Conservation (phyloP, 495 filamentous ascomycete species). For the Acidomyces sp. region DNA sequence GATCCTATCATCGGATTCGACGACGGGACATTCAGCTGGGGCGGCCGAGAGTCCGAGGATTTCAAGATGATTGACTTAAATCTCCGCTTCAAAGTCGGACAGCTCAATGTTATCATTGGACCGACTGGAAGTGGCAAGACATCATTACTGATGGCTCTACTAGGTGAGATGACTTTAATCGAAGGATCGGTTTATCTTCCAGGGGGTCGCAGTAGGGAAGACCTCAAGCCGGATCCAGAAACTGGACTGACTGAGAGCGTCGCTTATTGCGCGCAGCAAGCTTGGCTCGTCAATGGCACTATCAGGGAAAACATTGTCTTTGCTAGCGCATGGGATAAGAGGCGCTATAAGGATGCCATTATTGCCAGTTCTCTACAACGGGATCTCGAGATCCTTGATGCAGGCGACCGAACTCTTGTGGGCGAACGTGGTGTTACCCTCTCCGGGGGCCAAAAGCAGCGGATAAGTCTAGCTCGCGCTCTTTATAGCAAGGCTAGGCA, state of each 20-base stretch:
- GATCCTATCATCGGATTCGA: slow-evolving; percentile 67
- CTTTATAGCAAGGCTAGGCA: slow-evolving; percentile 87
- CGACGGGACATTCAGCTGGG: slow-evolving; percentile 80
- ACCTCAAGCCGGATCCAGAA: slow-evolving; percentile 65
- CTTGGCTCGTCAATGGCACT: slow-evolving; percentile 92
- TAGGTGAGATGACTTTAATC: slow-evolving; percentile 90
- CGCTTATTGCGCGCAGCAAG: slow-evolving; percentile 94
- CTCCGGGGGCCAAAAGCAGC: slow-evolving; percentile 95
- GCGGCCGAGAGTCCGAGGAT: slow-evolving; percentile 48
- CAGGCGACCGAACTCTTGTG: slow-evolving; percentile 84
- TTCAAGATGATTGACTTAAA: slow-evolving; percentile 77
- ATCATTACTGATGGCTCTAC: slow-evolving; percentile 84
- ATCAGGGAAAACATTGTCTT: slow-evolving; percentile 97
- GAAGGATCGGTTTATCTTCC: slow-evolving; percentile 73
- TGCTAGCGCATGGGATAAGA: slow-evolving; percentile 66
- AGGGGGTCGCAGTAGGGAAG: slow-evolving; percentile 67
- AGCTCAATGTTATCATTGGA: slow-evolving; percentile 82
- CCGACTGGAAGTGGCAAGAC: slow-evolving; percentile 93
- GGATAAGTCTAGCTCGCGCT: slow-evolving; percentile 87
- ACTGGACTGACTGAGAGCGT: slow-evolving; percentile 83
- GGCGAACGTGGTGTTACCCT: slow-evolving; percentile 96
- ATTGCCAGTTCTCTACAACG: slow-evolving; percentile 86
- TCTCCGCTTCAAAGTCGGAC: slow-evolving; percentile 60
- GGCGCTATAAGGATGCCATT: slow-evolving; percentile 76
- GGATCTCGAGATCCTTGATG: slow-evolving; percentile 83